phyloP scores from a whole-genome alignment of 1,284 basidiomycete species.

The Lignosus rhinocerotis region DNA sequence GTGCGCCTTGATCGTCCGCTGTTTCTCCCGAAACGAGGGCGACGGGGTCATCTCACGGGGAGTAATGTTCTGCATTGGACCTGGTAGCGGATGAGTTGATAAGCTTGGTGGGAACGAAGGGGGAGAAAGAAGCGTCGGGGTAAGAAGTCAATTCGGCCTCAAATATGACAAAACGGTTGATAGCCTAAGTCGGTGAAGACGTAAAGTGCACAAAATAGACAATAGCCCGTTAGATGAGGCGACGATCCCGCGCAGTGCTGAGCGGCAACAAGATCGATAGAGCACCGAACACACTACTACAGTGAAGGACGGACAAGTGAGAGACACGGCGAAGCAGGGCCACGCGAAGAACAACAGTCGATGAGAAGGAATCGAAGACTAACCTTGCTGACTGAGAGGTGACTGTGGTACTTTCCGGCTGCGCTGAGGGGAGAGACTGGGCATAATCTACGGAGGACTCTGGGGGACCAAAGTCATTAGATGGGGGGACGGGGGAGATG shows the following conservation, averaged over 20 bases:
- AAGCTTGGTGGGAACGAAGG: conserved; percentile 27
- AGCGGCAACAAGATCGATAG: conserved; percentile 16
- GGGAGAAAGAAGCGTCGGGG: conserved; percentile 22
- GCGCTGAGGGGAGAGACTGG: conserved; percentile 63
- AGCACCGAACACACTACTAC: conserved; percentile 9
- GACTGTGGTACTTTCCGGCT: conserved; percentile 41
- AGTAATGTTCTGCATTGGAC: conserved; percentile 46
- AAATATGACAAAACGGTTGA: conserved; percentile 24
- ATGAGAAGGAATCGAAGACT: conserved; percentile 24
- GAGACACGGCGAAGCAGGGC: conserved; percentile 3
- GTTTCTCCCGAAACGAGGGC: conserved; percentile 60
- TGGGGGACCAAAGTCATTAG: conserved; percentile 25
- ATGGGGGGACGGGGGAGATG: conserved; percentile 27
- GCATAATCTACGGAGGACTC: conserved; percentile 43
- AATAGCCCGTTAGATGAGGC: conserved; percentile 13
- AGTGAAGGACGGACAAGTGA: conserved; percentile 9
- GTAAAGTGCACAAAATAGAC: conserved; percentile 23
- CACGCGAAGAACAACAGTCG: conserved; percentile 14
- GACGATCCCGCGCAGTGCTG: conserved; percentile 17
- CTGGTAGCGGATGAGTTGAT: conserved; percentile 27
- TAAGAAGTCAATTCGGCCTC: conserved; percentile 22
- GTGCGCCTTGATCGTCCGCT: conserved; percentile 57
- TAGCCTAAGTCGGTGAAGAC: conserved; percentile 23
- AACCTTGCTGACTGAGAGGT: conserved; percentile 38
- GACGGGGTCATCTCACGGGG: conserved; percentile 69